phyloP scores from a whole-genome alignment of 208 protist species.

The Acanthamoeba lenticulata region DNA sequence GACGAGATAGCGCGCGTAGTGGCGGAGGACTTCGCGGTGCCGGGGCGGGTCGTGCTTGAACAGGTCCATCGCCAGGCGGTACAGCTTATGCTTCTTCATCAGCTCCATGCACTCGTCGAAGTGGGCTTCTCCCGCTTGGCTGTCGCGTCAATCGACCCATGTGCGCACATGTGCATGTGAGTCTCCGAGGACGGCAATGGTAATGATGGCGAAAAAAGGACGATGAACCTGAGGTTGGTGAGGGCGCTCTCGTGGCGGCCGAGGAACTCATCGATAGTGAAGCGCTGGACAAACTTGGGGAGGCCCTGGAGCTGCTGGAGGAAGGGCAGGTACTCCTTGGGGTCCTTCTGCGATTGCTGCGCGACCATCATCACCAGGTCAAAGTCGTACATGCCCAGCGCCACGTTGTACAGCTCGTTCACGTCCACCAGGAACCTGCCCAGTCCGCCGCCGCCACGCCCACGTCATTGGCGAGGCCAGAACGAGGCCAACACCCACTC shows the following conservation, averaged over 20 bases:
- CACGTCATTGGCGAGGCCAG: not conserved
- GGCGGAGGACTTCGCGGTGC: constrained; percentile 24
- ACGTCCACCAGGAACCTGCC: constrained; percentile 77
- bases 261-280: constrained; percentile 79
- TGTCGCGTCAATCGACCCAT: not conserved
- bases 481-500: not conserved
- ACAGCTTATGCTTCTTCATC: constrained; percentile 65
- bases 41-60: constrained; percentile 22
- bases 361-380: constrained; percentile 84
- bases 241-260: constrained; percentile 74
- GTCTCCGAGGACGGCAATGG: not conserved
- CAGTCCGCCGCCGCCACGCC: not conserved
- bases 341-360: constrained; percentile 84
- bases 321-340: constrained; percentile 85
- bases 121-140: constrained; percentile 16
- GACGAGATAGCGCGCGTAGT: constrained; percentile 59
- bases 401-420: constrained; percentile 80
- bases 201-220: not conserved
- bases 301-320: constrained; percentile 74
- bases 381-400: constrained; percentile 85
- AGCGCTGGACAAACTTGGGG: constrained; percentile 71
- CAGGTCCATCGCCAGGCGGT: constrained; percentile 44
- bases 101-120: constrained; percentile 45
- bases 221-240: constrained; percentile 34
- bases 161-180: not conserved